These are phyloP conservation scores for Hemileccinum rubropunctum DNA, from an alignment of 768 basidiomycete genomes.

Conservation along the genomic window DNA sequence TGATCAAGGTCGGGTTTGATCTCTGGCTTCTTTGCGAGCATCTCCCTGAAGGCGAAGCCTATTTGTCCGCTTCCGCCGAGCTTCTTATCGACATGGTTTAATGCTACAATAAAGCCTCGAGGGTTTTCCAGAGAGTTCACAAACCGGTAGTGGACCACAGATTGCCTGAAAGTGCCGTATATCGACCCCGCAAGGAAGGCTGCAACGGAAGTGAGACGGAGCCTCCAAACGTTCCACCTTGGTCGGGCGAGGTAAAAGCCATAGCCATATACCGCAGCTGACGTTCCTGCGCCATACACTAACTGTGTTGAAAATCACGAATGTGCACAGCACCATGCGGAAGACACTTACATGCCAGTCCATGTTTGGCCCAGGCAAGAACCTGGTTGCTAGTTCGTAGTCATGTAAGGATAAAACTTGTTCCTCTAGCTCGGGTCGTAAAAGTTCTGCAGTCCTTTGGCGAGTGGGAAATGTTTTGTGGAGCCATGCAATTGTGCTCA, in stretches of 20 bases:
- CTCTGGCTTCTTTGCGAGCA: constrained; percentile 20
- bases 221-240: constrained; percentile 26
- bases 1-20: constrained; percentile 3
- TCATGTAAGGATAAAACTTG: constrained; percentile 39
- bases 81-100: constrained; percentile 30
- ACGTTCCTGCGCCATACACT: constrained; percentile 20
- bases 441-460: constrained; percentile 28
- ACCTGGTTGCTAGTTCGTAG: constrained; percentile 52
- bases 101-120: constrained; percentile 27
- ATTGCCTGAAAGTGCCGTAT: constrained; percentile 33
- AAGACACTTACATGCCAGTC: constrained; percentile 41
- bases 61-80: constrained; percentile 32
- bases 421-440: constrained; percentile 31
- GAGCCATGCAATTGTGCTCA: constrained; percentile 34
- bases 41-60: constrained; percentile 22
- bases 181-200: constrained; percentile 29
- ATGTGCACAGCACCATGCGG: background rate
- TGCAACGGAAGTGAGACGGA: constrained; percentile 21
- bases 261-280: constrained; percentile 26
- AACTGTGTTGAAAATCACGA: constrained; percentile 11
- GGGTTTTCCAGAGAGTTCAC: constrained; percentile 32
- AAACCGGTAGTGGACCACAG: constrained; percentile 29
- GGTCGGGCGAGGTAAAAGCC: constrained; percentile 27
- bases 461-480: constrained; percentile 45
- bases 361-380: constrained; percentile 49